A percentile compares a stretch with the other conserved stretches of the same genome.
Conservation (phyloP, 1,139 yeast species). For the Blastobotrys apis region DNA sequence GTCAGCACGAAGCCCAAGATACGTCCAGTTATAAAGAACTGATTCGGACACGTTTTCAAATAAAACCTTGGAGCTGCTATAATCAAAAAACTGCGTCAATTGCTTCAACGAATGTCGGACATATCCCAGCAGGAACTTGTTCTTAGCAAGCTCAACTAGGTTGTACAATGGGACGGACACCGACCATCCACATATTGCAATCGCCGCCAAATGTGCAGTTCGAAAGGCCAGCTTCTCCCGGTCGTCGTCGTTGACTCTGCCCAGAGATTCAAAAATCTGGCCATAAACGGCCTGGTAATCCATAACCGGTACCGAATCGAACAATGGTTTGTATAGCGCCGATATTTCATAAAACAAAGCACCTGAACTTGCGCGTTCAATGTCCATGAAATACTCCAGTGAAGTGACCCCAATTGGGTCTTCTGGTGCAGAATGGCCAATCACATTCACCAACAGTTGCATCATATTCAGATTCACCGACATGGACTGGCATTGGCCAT, state of each 20-base stretch:
- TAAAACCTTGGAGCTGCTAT: conserved; percentile 20
- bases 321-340: background rate
- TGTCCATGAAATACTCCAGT: background rate
- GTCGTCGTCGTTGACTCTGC: background rate
- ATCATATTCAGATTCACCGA: conserved; percentile 1
- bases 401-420: background rate
- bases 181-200: conserved; percentile 7
- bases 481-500: conserved; percentile 1
- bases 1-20: conserved; percentile 29
- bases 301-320: background rate
- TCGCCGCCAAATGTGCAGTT: conserved; percentile 1
- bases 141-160: conserved; percentile 8
- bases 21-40: conserved; percentile 43
- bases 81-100: background rate
- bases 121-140: background rate
- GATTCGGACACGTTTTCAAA: conserved; percentile 36
- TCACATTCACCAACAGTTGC: conserved; percentile 4
- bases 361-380: conserved; percentile 2
- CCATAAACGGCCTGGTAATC: conserved; percentile 1
- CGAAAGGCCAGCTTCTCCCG: background rate
- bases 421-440: background rate
- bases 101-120: conserved; percentile 5
- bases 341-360: conserved; percentile 4
- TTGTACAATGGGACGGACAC: conserved; percentile 11
- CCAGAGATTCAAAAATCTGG: background rate